phyloP scores from a whole-genome alignment of 2,329 filamentous ascomycete genomes.

The Ophiostoma sp. region DNA sequence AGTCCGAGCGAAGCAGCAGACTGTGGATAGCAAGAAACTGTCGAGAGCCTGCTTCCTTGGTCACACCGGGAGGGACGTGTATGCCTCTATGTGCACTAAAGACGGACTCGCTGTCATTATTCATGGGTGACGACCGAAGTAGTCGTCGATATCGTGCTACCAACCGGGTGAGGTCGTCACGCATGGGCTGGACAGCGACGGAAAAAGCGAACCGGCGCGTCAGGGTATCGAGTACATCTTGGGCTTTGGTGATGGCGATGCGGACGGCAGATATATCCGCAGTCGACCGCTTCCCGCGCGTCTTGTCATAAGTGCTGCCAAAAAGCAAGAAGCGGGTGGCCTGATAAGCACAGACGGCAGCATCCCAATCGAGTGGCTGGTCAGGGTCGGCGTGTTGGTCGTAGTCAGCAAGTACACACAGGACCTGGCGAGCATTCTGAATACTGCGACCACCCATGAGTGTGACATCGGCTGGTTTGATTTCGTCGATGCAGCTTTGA shows the following conservation, averaged over 20 bases:
- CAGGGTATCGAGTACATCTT: constrained; percentile 2
- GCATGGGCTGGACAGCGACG: constrained; percentile 3
- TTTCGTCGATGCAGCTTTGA: constrained; percentile 3
- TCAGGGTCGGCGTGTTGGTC: constrained; percentile 15
- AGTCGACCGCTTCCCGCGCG: background rate
- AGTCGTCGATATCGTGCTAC: background rate
- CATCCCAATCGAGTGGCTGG: constrained; percentile 20
- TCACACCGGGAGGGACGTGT: background rate
- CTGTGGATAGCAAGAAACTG: constrained; percentile 18
- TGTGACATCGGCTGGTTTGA: background rate
- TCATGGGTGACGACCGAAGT: background rate
- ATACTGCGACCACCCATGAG: constrained; percentile 5
- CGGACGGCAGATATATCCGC: background rate
- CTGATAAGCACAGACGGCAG: constrained; percentile 16
- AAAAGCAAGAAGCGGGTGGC: constrained; percentile 16
- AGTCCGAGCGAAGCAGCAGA: constrained; percentile 5
- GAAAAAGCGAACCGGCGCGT: constrained; percentile 14
- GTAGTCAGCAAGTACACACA: constrained; percentile 6
- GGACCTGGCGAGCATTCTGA: constrained; percentile 11
- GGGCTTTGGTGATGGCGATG: constrained; percentile 6
- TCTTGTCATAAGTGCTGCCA: constrained; percentile 17
- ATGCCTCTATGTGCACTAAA: constrained; percentile 10
- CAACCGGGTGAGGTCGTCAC: background rate
- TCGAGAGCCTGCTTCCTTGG: constrained; percentile 6
- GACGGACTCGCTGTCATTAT: background rate